A percentile compares a stretch with the other conserved stretches of the same genome.
These are phyloP conservation scores for Xylogone sp. DNA, from an alignment of 2,329 filamentous ascomycete genomes.

Conservation along the genomic window DNA sequence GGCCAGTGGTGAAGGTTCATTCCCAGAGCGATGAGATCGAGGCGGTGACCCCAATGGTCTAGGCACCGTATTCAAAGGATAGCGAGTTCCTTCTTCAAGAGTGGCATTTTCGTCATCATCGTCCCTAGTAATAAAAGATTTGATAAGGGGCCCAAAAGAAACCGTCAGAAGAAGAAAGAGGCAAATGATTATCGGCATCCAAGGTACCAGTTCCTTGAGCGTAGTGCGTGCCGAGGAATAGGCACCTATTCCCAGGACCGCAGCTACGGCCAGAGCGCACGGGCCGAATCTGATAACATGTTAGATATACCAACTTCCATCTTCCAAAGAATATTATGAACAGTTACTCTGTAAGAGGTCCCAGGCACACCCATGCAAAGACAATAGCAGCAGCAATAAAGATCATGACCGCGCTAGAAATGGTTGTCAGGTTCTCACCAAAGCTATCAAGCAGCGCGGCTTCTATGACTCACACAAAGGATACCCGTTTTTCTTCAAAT, in stretches of 20 bases:
- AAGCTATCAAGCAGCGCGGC: neutral
- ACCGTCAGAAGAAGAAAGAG: constrained; percentile 11
- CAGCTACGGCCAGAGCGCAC: neutral
- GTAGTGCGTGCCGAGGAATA: constrained; percentile 8
- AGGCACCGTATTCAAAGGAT: neutral
- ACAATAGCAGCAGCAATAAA: neutral
- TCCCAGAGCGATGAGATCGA: neutral
- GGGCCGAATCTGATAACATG: constrained; percentile 3
- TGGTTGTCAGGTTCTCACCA: neutral
- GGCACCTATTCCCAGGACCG: constrained; percentile 1
- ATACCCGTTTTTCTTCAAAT: constrained; percentile 2
- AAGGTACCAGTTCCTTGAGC: constrained; percentile 8
- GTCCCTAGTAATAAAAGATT: neutral
- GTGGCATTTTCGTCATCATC: neutral
- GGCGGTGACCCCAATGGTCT: neutral
- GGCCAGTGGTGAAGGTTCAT: neutral
- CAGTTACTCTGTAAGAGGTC: neutral
- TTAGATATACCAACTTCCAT: neutral
- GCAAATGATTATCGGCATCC: constrained; percentile 9
- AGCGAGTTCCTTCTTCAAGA: neutral
- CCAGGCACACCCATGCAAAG: neutral
- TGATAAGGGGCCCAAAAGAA: constrained; percentile 2
- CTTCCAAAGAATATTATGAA: neutral
- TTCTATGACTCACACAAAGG: constrained; percentile 6
- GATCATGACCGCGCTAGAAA: neutral